Percentiles rank a stretch among this genome's conserved stretches.
Conservation (phyloP, 352 stramenopile species). For the Pythium diclinum region DNA sequence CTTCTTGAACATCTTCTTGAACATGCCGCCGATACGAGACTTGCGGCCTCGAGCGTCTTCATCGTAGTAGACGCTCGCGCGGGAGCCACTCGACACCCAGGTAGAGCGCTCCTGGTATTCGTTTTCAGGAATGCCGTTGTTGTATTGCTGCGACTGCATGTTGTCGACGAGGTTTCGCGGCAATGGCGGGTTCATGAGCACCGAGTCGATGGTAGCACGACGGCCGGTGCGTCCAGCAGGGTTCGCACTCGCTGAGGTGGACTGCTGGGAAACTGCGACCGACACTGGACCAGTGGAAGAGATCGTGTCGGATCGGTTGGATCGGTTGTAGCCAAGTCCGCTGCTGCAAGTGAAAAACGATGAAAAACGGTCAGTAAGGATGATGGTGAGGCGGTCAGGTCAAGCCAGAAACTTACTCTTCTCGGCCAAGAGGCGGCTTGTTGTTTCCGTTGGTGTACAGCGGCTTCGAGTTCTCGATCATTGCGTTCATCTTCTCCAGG, state of each 20-base stretch:
- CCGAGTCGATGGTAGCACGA: slow-evolving; percentile 30
- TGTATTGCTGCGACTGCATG: slow-evolving; percentile 14
- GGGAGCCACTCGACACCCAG: slow-evolving; percentile 28
- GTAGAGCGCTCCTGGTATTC: slow-evolving; percentile 31
- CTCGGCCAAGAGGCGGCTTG: slow-evolving; percentile 15
- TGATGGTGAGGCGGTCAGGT: not conserved
- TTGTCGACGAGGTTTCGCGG: slow-evolving; percentile 29
- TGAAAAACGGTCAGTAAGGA: not conserved
- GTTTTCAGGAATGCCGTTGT: slow-evolving; percentile 15
- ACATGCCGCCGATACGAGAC: slow-evolving; percentile 80
- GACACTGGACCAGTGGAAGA: slow-evolving; percentile 59
- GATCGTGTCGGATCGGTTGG: slow-evolving; percentile 56
- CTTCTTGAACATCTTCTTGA: slow-evolving; percentile 92
- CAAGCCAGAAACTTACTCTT: slow-evolving; percentile 21
- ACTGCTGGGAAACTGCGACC: slow-evolving; percentile 47
- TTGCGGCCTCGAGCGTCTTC: slow-evolving; percentile 63
- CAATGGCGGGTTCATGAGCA: slow-evolving; percentile 30
- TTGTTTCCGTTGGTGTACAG: slow-evolving; percentile 25
- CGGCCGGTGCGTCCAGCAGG: slow-evolving; percentile 23
- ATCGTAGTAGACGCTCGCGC: slow-evolving; percentile 59
- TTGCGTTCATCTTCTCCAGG: slow-evolving; percentile 47
- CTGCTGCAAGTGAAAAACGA: slow-evolving; percentile 13
- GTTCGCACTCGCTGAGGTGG: slow-evolving; percentile 18
- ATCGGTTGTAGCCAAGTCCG: slow-evolving; percentile 34
- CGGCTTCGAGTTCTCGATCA: slow-evolving; percentile 45